Conservation (phyloP, 805 yeast genomes). For the Schwanniomyces vanrijiae region DNA sequence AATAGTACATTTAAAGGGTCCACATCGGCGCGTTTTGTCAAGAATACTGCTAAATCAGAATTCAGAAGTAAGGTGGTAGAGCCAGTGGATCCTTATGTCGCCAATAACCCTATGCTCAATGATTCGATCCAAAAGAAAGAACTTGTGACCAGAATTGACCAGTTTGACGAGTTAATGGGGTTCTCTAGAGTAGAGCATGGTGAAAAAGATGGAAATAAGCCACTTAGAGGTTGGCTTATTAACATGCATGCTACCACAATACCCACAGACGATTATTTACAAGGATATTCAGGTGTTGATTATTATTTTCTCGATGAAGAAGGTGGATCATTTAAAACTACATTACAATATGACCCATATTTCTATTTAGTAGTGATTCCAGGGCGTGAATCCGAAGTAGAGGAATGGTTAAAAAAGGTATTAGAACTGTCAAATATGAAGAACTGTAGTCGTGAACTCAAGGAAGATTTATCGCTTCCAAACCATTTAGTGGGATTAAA, state of each 20-base stretch:
- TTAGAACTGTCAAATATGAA: slow-evolving; percentile 64
- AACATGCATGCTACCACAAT: slow-evolving; percentile 90
- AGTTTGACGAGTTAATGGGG: slow-evolving; percentile 82
- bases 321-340: slow-evolving; percentile 92
- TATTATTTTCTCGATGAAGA: slow-evolving; percentile 93
- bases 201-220: slow-evolving; percentile 47
- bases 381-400: slow-evolving; percentile 70
- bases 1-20: slow-evolving; percentile 42
- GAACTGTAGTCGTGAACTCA: slow-evolving; percentile 50
- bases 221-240: slow-evolving; percentile 82
- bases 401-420: slow-evolving; percentile 71
- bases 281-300: slow-evolving; percentile 89
- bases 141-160: slow-evolving; percentile 59
- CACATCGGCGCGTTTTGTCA: slow-evolving; percentile 52
- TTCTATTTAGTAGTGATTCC: slow-evolving; percentile 69
- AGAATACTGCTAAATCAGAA: slow-evolving; percentile 30
- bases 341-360: slow-evolving; percentile 83
- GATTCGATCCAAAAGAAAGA: slow-evolving; percentile 48
- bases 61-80: slow-evolving; percentile 15
- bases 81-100: slow-evolving; percentile 20
- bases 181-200: slow-evolving; percentile 78
- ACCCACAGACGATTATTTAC: slow-evolving; percentile 53
- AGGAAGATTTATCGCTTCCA: slow-evolving; percentile 79
- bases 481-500: slow-evolving; percentile 84
- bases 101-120: slow-evolving; percentile 35